These are phyloP conservation scores for Cordia subcordata DNA, from an alignment of 257 asterid species.

Conservation along the genomic window DNA sequence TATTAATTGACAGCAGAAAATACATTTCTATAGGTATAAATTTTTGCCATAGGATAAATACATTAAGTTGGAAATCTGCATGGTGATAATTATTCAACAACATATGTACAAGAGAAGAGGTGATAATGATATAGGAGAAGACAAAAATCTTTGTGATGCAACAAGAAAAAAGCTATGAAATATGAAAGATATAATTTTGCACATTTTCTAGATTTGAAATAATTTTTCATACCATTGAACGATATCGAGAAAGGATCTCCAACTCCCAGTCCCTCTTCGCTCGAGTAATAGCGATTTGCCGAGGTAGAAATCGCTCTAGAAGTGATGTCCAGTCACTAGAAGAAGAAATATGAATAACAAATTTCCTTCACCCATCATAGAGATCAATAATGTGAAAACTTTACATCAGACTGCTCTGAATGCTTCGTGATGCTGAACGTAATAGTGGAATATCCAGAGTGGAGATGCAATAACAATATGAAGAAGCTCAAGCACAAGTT, in stretches of 20 bases:
- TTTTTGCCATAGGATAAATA: no score
- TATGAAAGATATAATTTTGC: not conserved
- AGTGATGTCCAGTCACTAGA: slow-evolving; percentile 92
- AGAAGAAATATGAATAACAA: slow-evolving; percentile 6
- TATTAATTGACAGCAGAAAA: no score
- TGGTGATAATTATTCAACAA: no score
- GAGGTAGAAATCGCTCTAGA: slow-evolving; percentile 81
- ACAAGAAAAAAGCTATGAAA: not conserved
- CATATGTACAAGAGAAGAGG: no score
- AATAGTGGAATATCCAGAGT: not conserved
- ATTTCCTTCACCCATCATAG: no score
- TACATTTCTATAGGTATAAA: no score
- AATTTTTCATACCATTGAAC: slow-evolving; percentile 58
- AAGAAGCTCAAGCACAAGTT: not conserved
- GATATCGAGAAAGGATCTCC: slow-evolving; percentile 87
- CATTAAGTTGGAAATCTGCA: no score
- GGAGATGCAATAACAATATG: not conserved
- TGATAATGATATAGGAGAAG: no score
- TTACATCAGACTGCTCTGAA: not conserved
- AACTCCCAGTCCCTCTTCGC: slow-evolving; percentile 95
- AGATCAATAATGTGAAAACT: not conserved
- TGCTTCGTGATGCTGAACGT: not conserved
- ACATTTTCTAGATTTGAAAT: not conserved
- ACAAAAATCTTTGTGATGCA: no score
- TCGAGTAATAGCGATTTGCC: slow-evolving; percentile 87